These are phyloP conservation scores for Echinosphaeria canescens DNA, from an alignment of 2,329 filamentous ascomycete genomes.

Conservation along the genomic window DNA sequence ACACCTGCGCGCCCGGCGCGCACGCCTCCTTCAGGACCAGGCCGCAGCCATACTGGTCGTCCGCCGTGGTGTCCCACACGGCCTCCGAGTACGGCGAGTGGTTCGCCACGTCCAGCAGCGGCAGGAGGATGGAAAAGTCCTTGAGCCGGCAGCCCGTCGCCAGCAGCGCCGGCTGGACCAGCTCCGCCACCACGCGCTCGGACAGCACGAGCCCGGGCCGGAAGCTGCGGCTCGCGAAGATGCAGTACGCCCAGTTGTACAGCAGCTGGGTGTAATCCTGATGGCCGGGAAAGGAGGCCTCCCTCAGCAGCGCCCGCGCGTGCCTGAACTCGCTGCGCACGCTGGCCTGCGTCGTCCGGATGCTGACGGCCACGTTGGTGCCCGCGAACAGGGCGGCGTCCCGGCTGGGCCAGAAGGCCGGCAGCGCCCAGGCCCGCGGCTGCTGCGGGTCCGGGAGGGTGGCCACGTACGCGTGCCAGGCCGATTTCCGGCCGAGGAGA, in stretches of 20 bases:
- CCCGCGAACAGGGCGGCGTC: conserved; percentile 34
- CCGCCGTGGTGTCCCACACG: conserved; percentile 30
- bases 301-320: conserved; percentile 15
- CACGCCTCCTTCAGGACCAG: conserved; percentile 21
- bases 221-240: conserved; percentile 45
- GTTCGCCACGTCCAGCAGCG: conserved; percentile 51
- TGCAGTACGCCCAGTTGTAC: conserved; percentile 41
- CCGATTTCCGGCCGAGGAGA: conserved; percentile 30
- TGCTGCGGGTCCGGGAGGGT: conserved; percentile 40
- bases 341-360: conserved; percentile 21
- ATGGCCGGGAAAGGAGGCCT: conserved; percentile 8
- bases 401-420: conserved; percentile 39
- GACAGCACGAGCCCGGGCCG: conserved; percentile 34
- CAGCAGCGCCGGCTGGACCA: conserved; percentile 8
- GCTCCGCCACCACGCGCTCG: conserved; percentile 7
- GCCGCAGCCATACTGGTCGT: conserved; percentile 14
- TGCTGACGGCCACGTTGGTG: conserved; percentile 26
- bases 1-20: conserved; percentile 29
- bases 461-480: conserved; percentile 47
- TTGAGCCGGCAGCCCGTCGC: conserved; percentile 20
- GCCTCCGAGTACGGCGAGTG: conserved; percentile 39
- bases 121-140: conserved; percentile 46
- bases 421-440: conserved; percentile 25
- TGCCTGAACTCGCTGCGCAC: conserved; percentile 22
- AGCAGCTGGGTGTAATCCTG: conserved; percentile 21